phyloP scores from a whole-genome alignment of 768 basidiomycete genomes.

The Phanerodontia chrysosporium region DNA sequence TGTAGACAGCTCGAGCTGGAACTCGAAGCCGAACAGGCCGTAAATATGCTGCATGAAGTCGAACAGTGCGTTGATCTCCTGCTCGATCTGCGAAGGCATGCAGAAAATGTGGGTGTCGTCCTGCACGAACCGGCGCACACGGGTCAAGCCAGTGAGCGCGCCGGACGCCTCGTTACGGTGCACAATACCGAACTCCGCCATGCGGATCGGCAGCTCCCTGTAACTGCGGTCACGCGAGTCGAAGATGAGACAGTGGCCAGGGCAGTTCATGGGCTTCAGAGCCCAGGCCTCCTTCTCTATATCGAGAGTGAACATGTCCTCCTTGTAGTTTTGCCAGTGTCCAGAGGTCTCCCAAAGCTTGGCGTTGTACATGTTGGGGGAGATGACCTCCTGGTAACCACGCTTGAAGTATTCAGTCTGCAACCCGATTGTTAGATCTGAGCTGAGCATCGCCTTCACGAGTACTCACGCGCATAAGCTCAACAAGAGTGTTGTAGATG shows the following conservation, averaged over 20 bases:
- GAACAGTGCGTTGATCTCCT: slow-evolving; percentile 83
- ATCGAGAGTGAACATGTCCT: slow-evolving; percentile 95
- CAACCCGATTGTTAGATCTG: slow-evolving; percentile 1
- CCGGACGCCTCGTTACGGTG: slow-evolving; percentile 97
- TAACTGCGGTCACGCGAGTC: slow-evolving; percentile 92
- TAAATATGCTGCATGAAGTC: slow-evolving; percentile 96
- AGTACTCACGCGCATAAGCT: slow-evolving; percentile 77
- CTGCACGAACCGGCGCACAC: slow-evolving; percentile 93
- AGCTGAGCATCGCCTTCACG: not conserved
- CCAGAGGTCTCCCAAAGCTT: slow-evolving; percentile 99
- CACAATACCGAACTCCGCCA: slow-evolving; percentile 98
- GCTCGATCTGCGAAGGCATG: slow-evolving; percentile 84
- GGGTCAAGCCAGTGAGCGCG: slow-evolving; percentile 86
- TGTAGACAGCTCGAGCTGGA: slow-evolving; percentile 91
- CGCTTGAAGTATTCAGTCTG: slow-evolving; percentile 92
- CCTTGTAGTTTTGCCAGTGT: slow-evolving; percentile 97
- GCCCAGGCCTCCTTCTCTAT: slow-evolving; percentile 96
- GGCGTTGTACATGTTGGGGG: slow-evolving; percentile 94
- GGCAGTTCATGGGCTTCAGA: slow-evolving; percentile 99
- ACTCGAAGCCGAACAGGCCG: slow-evolving; percentile 91
- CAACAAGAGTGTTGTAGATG: slow-evolving; percentile 91
- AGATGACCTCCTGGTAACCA: slow-evolving; percentile 96
- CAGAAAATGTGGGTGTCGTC: slow-evolving; percentile 99
- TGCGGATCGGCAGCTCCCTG: slow-evolving; percentile 92
- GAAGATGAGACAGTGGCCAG: slow-evolving; percentile 94